These are phyloP conservation scores for Thermomucor indicae-seudaticae DNA, from an alignment of 371 early-diverging fungal genomes.

Conservation along the genomic window DNA sequence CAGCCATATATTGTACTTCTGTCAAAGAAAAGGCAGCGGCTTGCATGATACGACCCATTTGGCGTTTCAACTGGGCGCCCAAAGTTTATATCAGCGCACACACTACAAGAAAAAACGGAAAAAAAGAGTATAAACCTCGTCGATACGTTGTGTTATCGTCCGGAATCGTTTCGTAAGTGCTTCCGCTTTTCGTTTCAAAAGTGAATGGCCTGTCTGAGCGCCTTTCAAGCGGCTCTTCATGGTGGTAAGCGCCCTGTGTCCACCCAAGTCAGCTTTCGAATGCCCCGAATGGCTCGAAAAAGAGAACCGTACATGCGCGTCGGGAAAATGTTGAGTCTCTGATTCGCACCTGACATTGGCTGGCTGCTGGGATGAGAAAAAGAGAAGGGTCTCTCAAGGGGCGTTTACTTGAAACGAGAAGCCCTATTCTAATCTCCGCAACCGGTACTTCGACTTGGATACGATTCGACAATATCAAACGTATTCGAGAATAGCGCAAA, in stretches of 20 bases:
- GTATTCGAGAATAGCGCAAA: no score
- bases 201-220: slow-evolving; percentile 97
- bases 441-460: no score
- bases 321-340: slow-evolving; percentile 77
- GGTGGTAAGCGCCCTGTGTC: slow-evolving; percentile 80
- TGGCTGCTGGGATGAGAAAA: no score
- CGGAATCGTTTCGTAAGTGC: slow-evolving; percentile 96
- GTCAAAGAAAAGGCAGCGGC: slow-evolving; percentile 97
- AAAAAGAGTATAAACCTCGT: slow-evolving; percentile 56
- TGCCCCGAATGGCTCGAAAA: neutral
- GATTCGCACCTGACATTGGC: slow-evolving; percentile 69
- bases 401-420: no score
- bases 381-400: no score
- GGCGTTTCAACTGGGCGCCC: slow-evolving; percentile 9
- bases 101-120: neutral
- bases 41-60: slow-evolving; percentile 97
- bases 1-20: slow-evolving; percentile 96
- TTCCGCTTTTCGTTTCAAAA: slow-evolving; percentile 97
- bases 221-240: slow-evolving; percentile 97
- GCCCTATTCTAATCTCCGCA: no score
- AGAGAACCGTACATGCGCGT: slow-evolving; percentile 75
- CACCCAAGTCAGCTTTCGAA: neutral
- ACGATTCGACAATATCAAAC: no score
- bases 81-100: no score
- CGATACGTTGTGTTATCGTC: slow-evolving; percentile 92